These are phyloP conservation scores for Chytriomyces confervae DNA, from an alignment of 192 early-diverging fungal genomes.

Conservation along the genomic window DNA sequence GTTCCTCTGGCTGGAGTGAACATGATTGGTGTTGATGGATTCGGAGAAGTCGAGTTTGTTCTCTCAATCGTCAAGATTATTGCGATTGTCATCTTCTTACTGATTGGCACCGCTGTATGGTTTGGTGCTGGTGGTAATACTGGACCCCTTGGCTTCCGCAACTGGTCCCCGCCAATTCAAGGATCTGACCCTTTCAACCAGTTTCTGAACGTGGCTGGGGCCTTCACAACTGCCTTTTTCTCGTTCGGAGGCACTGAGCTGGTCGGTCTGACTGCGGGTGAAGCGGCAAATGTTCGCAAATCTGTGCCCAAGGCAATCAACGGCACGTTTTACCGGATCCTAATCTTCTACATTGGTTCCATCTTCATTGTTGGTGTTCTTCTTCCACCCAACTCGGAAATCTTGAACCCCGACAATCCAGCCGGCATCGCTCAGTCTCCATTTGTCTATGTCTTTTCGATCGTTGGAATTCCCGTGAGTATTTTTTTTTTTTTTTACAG, in stretches of 20 bases:
- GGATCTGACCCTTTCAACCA: not conserved
- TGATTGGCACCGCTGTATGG: constrained; percentile 74
- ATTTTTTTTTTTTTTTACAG: not conserved
- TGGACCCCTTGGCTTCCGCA: constrained; percentile 17
- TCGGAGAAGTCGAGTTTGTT: constrained; percentile 33
- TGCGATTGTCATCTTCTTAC: constrained; percentile 79
- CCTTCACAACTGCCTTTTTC: constrained; percentile 76
- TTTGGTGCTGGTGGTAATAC: constrained; percentile 61
- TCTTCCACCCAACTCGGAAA: constrained; percentile 52
- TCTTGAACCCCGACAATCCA: constrained; percentile 62
- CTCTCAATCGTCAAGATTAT: constrained; percentile 77
- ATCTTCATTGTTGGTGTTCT: constrained; percentile 73
- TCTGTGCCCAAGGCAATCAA: constrained; percentile 39
- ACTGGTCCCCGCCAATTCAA: constrained; percentile 24
- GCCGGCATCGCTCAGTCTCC: constrained; percentile 59
- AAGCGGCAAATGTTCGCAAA: constrained; percentile 80
- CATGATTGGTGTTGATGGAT: constrained; percentile 33
- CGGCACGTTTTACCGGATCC: constrained; percentile 79
- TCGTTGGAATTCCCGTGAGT: constrained; percentile 54
- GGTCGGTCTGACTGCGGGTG: constrained; percentile 89
- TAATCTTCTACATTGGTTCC: constrained; percentile 73
- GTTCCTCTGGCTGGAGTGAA: constrained; percentile 61
- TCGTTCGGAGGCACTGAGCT: constrained; percentile 64
- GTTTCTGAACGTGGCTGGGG: constrained; percentile 69
- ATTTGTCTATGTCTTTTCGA: constrained; percentile 68